Evolutionary conservation across 768 basidiomycete genomes (phyloP), one percentile per base, ranked within the genome.

Genomic region (Leucocoprinus leucothites): DNA sequence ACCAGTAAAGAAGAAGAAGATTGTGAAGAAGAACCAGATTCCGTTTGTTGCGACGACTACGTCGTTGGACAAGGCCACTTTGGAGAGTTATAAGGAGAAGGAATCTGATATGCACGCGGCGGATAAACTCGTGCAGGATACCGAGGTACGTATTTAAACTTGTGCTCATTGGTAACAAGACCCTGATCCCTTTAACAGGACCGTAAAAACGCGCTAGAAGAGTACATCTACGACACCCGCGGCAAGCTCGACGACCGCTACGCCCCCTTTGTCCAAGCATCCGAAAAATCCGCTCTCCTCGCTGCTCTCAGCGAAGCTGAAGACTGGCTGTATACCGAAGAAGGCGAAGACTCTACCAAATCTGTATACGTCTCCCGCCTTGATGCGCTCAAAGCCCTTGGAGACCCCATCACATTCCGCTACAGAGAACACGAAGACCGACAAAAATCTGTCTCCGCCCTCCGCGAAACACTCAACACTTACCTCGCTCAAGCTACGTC

Each of bases 191-290:
- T 0, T 35, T 46, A 6, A 24, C 51, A 96, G 93, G 91, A 98
- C 72, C 86, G 91, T 71, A 99, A 98, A 77, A 99, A 99, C 68
- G 94, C 95, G 3, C 85, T 99, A 13, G 96, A 99, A 75, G 97
- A 98, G 74, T 98, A 96, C 76, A 89, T 98, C 56, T 98, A 98
- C 74, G 96, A 98, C 70, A 94, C 81, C 65, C 90, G 94, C 36
- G 77, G 83, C 71, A 96, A 97, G 76, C 82, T 99, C 57, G 95
- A 98, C 35, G 91, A 88, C 45, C 84, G 89, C 48, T 97, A 91
- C 65, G 85, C 86, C 16, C 46, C 82, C 11, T 98, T 78, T 71
- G 89, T 89, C 50, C 80, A 87, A 65, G 47, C 84, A 0, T 69
- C 74, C 11, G 96, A 98, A 74, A 95, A 94, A 75, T 69, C 82